Evolutionary conservation across 1,284 basidiomycete species (phyloP), one percentile per base, ranked within the genome.

Genomic region (Microbotryum silenes-acaulis): DNA sequence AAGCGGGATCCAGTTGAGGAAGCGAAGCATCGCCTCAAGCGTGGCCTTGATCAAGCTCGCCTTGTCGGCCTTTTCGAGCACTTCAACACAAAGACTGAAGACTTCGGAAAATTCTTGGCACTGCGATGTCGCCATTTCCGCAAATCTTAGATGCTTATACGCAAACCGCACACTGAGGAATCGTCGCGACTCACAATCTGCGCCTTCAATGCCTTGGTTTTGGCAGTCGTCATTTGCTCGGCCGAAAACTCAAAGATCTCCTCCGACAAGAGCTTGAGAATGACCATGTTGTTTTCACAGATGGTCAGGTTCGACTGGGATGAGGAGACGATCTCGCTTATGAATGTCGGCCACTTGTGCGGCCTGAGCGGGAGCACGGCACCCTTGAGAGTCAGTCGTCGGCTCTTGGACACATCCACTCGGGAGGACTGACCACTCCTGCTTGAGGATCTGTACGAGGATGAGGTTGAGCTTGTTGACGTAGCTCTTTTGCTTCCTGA

Each of bases 281-380:
- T 98, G 75, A 92, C 84, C 96, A 99, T 99, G 80, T 99, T 98
- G 82, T 99, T 98, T 78, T 98, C 96, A 81, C 96, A 98, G 33
- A 98, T 83, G 2, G 91, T 88, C 46, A 98, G 83, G 74, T 93
- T 97, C 49, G 91, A 91, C 77, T 94, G 93, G 59, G 93, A 97
- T 9, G 94, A 97, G 67, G 93, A 87, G 63, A 98, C 92, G 60
- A 98, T 90, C 75, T 98, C 96, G 9, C 91, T 87, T 73, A 98
- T 97, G 80, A 98, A 98, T 16, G 84, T 88, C 29, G 94, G 93
- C 96, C 96, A 99, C 73, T 97, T 93, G 75, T 97, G 91, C 23
- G 94, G 96, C 68, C 66, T 70, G 54, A 1, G n/a, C 16, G 12
- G 23, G 9, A 60, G 54, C 23, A 16, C 10, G 7, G 44, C 25